A percentile compares a stretch with the other conserved stretches of the same genome.
Evolutionary conservation across 129 eudicot species (phyloP).

Genomic region (Apium graveolens): DNA sequence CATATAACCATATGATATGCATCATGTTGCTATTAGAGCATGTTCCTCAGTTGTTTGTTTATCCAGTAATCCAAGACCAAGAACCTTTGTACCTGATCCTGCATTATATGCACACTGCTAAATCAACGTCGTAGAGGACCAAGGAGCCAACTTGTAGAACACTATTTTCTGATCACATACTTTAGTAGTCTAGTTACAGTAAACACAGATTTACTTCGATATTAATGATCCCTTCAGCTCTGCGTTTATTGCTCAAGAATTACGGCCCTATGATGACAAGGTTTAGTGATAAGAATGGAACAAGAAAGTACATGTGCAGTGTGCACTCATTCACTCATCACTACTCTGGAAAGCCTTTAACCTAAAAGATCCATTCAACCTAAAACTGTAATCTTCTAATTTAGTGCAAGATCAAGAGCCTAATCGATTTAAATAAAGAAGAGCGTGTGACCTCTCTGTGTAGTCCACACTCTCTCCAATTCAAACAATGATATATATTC

Average conservation of each 20-base stretch:
- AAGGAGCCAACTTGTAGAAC: not conserved
- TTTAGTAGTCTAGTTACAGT: not conserved
- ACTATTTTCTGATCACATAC: not conserved
- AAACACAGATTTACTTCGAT: not conserved
- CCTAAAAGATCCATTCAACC: not conserved
- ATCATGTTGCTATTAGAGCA: not conserved
- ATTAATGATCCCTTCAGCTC: not conserved
- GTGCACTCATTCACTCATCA: not conserved
- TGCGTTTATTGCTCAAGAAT: not conserved
- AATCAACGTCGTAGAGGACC: not conserved
- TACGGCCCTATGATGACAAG: not conserved
- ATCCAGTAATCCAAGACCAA: not conserved
- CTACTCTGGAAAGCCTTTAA: not conserved
- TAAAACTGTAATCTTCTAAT: not conserved
- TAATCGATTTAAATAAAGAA: not conserved
- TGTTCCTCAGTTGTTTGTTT: no score
- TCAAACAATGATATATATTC: not conserved
- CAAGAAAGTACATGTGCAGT: not conserved
- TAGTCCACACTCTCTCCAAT: constrained; percentile 14
- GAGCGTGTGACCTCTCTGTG: constrained; percentile 16
- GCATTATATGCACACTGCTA: not conserved
- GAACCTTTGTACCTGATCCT: not conserved
- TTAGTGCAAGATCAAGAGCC: not conserved
- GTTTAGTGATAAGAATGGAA: not conserved
- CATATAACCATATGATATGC: no score